phyloP scores from a whole-genome alignment of 768 basidiomycete species.

The Pisolithus microcarpus region DNA sequence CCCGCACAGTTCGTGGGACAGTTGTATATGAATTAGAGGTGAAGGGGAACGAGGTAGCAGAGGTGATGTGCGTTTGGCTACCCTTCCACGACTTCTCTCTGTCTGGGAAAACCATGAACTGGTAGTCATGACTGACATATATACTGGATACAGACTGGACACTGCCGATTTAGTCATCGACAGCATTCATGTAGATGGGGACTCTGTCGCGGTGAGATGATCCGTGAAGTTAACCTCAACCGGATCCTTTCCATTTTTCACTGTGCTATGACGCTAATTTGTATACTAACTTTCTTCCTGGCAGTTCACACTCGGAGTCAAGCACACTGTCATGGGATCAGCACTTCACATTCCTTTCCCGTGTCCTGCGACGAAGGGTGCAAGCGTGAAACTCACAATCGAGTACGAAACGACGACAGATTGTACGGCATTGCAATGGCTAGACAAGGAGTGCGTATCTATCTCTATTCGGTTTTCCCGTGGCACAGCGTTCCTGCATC shows the following conservation, averaged over 20 bases:
- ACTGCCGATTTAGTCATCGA: slow-evolving; percentile 60
- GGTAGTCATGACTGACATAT: background rate
- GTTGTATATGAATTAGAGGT: slow-evolving; percentile 57
- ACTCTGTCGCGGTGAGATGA: slow-evolving; percentile 38
- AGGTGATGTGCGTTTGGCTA: slow-evolving; percentile 49
- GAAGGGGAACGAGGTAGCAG: slow-evolving; percentile 42
- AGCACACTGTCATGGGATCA: slow-evolving; percentile 71
- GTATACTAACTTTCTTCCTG: background rate
- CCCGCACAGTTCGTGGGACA: slow-evolving; percentile 54
- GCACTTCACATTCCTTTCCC: slow-evolving; percentile 59
- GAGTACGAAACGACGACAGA: slow-evolving; percentile 67
- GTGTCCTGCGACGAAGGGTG: slow-evolving; percentile 25
- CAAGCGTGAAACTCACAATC: slow-evolving; percentile 42
- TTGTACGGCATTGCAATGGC: slow-evolving; percentile 81
- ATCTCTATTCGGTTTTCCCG: background rate
- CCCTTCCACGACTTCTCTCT: background rate
- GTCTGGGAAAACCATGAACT: background rate
- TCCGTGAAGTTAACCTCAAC: background rate
- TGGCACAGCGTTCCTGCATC: background rate
- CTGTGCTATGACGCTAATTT: background rate
- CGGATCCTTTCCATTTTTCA: background rate
- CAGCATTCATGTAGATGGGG: slow-evolving; percentile 42
- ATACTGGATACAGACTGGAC: slow-evolving; percentile 50
- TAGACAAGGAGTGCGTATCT: slow-evolving; percentile 60
- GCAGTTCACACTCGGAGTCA: slow-evolving; percentile 48